A percentile compares a stretch with the other conserved stretches of the same genome.
Evolutionary conservation across 768 basidiomycete species (phyloP).

Genomic region (Lactifluus hygrophoroides): DNA sequence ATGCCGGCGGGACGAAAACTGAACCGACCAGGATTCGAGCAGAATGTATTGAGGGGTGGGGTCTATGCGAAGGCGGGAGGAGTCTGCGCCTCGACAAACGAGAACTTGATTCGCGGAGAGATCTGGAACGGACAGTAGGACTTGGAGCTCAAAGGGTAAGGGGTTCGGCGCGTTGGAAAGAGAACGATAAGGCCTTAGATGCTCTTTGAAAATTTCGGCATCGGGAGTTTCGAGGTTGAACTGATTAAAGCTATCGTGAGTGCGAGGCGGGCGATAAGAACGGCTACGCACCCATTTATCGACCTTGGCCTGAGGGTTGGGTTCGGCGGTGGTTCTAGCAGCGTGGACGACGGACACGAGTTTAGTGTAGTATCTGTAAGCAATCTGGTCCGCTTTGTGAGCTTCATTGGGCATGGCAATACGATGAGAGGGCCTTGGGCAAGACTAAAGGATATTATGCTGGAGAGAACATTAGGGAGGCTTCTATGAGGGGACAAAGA

Average conservation of each 20-base stretch:
- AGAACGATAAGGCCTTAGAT: conserved; percentile 51
- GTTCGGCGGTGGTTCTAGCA: conserved; percentile 55
- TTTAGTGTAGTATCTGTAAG: conserved; percentile 76
- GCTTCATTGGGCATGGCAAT: conserved; percentile 45
- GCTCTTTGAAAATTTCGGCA: conserved; percentile 55
- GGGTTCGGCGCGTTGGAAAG: conserved; percentile 37
- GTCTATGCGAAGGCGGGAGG: conserved; percentile 47
- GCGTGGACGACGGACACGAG: conserved; percentile 67
- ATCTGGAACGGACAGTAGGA: conserved; percentile 64
- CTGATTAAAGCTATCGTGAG: conserved; percentile 30
- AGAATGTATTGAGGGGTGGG: conserved; percentile 62
- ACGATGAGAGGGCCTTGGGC: conserved; percentile 8
- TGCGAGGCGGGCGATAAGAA: neutral
- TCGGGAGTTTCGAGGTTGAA: conserved; percentile 80
- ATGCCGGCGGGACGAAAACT: conserved; percentile 28
- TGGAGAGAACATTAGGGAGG: conserved; percentile 17
- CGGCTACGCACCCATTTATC: conserved; percentile 71
- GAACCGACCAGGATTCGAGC: conserved; percentile 62
- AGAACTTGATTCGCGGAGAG: conserved; percentile 61
- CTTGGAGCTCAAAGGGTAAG: conserved; percentile 55
- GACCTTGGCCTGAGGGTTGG: conserved; percentile 37
- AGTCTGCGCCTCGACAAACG: conserved; percentile 50
- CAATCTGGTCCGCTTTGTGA: conserved; percentile 78
- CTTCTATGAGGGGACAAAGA: neutral
- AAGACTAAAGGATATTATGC: conserved; percentile 16